Percentiles rank a stretch among this genome's conserved stretches.
Evolutionary conservation across 306 rosid genomes (phyloP).

Genomic region (Quercus aquifolioides): DNA sequence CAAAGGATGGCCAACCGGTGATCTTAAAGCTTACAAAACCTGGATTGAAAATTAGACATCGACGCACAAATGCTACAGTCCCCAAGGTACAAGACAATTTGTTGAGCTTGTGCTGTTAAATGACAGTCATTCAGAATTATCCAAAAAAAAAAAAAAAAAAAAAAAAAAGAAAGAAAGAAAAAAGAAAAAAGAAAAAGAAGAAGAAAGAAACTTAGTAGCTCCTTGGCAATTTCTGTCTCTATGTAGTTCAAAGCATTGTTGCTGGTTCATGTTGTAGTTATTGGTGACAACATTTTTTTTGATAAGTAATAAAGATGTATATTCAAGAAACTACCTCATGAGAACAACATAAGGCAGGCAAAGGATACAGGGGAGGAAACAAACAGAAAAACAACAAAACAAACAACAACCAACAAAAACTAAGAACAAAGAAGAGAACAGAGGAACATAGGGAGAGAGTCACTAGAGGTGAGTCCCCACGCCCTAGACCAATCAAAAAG

Average conservation of each 20-base stretch:
- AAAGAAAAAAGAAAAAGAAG: no score
- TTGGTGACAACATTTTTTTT: not conserved
- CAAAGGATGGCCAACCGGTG: constrained; percentile 75
- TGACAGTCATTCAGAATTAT: not conserved
- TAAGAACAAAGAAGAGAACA: no score
- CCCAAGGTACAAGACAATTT: constrained; percentile 57
- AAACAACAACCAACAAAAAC: no score
- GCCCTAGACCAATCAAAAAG: no score
- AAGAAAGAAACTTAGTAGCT: not conserved
- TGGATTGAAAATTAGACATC: constrained; percentile 66
- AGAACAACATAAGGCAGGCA: no score
- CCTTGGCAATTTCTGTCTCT: not conserved
- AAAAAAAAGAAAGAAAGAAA: no score
- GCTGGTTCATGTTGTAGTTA: not conserved
- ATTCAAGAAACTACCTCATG: no score
- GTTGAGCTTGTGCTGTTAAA: not conserved
- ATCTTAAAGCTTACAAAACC: constrained; percentile 48
- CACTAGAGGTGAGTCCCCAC: no score
- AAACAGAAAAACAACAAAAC: no score
- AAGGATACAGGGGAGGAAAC: no score
- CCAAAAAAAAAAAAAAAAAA: not conserved
- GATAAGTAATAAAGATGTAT: no score
- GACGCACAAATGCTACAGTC: constrained; percentile 48
- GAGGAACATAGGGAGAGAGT: no score
- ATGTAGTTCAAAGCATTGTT: not conserved